Conservation (phyloP, 805 yeast species). For the Naumovozyma baii region DNA sequence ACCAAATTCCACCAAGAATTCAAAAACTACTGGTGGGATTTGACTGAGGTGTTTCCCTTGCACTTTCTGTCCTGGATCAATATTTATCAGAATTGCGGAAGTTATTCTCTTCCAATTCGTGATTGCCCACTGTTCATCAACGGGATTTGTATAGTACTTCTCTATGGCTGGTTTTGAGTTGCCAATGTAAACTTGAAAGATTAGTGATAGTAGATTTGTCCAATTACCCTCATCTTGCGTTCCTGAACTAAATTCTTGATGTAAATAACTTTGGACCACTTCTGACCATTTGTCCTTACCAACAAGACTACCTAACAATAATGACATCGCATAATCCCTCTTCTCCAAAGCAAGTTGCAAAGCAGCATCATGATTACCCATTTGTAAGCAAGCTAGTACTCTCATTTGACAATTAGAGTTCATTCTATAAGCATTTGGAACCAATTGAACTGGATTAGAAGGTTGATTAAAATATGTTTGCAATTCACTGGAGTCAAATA, state of each 20-base stretch:
- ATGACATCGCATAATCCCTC: constrained; percentile 69
- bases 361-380: constrained; percentile 62
- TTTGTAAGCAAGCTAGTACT: constrained; percentile 36
- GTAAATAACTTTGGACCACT: constrained; percentile 50
- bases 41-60: neutral
- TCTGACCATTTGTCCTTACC: constrained; percentile 52
- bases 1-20: constrained; percentile 45
- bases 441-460: constrained; percentile 5
- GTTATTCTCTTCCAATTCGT: constrained; percentile 44
- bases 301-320: constrained; percentile 56
- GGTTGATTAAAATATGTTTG: constrained; percentile 20
- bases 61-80: neutral
- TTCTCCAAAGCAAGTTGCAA: constrained; percentile 49
- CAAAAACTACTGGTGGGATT: constrained; percentile 24
- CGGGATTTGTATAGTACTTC: constrained; percentile 34
- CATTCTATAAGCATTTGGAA: constrained; percentile 33
- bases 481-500: constrained; percentile 28
- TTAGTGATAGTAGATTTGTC: constrained; percentile 38
- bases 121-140: constrained; percentile 41
- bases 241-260: constrained; percentile 36
- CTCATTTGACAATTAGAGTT: constrained; percentile 27
- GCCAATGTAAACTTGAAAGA: constrained; percentile 59
- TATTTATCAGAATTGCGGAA: constrained; percentile 33
- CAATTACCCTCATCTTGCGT: constrained; percentile 31
- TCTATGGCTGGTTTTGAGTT: constrained; percentile 44